These are phyloP conservation scores for Candida pseudoviswanathii DNA, from an alignment of 1,139 yeast genomes.

Conservation along the genomic window DNA sequence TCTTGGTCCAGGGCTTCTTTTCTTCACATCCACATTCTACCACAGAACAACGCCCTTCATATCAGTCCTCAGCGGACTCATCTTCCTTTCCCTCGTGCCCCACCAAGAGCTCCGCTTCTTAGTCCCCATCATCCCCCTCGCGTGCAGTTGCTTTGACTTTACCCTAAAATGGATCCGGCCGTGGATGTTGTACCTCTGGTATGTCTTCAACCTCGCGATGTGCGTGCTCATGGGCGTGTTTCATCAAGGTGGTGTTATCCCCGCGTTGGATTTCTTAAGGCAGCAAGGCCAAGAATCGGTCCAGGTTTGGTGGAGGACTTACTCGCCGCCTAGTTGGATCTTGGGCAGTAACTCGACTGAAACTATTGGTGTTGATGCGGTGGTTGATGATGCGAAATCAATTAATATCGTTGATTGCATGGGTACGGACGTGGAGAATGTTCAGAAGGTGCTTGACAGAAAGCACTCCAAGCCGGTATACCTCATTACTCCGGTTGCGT, in stretches of 20 bases:
- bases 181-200: conserved; percentile 50
- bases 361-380: conserved; percentile 22
- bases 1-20: conserved; percentile 71
- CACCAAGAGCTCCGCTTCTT: conserved; percentile 93
- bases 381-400: conserved; percentile 9
- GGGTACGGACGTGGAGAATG: conserved; percentile 47
- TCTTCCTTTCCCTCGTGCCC: conserved; percentile 67
- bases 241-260: conserved; percentile 91
- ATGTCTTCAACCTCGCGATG: conserved; percentile 62
- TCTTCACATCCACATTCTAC: conserved; percentile 34
- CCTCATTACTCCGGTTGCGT: conserved; percentile 53
- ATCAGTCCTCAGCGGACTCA: conserved; percentile 62
- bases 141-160: conserved; percentile 63
- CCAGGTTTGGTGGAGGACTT: conserved; percentile 91
- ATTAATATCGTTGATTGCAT: conserved; percentile 50
- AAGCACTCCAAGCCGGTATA: conserved; percentile 20
- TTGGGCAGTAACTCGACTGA: conserved; percentile 42
- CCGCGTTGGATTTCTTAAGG: conserved; percentile 50
- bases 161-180: conserved; percentile 18
- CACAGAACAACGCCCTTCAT: conserved; percentile 55
- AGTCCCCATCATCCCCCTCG: conserved; percentile 72
- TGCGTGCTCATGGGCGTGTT: conserved; percentile 71
- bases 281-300: conserved; percentile 19
- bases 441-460: conserved; percentile 22
- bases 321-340: conserved; percentile 91